phyloP scores from a whole-genome alignment of 352 stramenopile species.

The Halophytophthora batemanensis region DNA sequence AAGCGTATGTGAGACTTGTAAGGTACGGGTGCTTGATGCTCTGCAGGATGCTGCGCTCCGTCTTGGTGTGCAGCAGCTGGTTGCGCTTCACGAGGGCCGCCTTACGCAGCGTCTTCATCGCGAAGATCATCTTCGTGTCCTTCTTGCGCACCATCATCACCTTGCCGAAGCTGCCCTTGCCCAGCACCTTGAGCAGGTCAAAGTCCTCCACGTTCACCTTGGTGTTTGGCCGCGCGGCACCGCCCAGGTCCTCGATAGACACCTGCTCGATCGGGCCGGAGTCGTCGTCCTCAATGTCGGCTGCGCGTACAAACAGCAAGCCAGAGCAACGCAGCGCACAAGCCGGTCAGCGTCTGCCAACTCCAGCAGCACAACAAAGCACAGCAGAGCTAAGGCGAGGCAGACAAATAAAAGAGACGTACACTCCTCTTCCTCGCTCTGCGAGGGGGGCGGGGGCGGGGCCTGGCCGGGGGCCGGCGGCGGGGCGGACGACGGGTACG shows the following conservation, averaged over 20 bases:
- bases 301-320: slow-evolving; percentile 20
- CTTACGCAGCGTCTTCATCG: slow-evolving; percentile 96
- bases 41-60: slow-evolving; percentile 91
- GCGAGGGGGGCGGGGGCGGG: slow-evolving; percentile 17
- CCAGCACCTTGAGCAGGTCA: slow-evolving; percentile 92
- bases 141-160: slow-evolving; percentile 95
- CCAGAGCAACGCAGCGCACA: slow-evolving; percentile 3
- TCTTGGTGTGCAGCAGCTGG: slow-evolving; percentile 93
- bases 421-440: slow-evolving; percentile 65
- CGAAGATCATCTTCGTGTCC: slow-evolving; percentile 92
- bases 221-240: slow-evolving; percentile 45
- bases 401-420: slow-evolving; percentile 15
- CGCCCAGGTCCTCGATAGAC: slow-evolving; percentile 79
- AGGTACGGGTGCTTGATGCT: slow-evolving; percentile 92
- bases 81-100: slow-evolving; percentile 91
- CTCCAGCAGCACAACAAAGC: slow-evolving; percentile 8
- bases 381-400: slow-evolving; percentile 2
- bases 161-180: slow-evolving; percentile 95
- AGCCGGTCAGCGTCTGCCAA: too few species aligned
- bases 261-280: slow-evolving; percentile 78
- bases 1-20: slow-evolving; percentile 83
- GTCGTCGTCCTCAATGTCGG: slow-evolving; percentile 80
- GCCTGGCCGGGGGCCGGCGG: slow-evolving; percentile 23
- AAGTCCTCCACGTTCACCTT: slow-evolving; percentile 93
- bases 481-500: slow-evolving; percentile 34